Base-by-base conservation (phyloP, 495 filamentous ascomycete species). In the Filosporella fistucella region DNA sequence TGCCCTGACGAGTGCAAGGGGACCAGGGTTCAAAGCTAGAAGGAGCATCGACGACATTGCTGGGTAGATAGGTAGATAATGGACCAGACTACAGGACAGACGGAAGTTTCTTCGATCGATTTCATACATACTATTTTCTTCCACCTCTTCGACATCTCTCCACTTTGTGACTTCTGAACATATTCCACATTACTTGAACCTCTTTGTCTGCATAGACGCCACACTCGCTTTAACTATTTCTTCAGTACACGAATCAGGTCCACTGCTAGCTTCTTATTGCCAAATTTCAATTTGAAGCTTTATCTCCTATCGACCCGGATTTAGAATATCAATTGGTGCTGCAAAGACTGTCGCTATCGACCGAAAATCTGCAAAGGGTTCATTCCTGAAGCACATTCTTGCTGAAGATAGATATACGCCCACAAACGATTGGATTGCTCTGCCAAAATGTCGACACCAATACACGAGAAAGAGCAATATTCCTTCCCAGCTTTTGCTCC, bases 391-490 rank as follows among this genome's bases (percentile, higher is more conserved):
- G 18, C 35, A 20, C 23, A 9, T 8, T 3, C 32, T 5, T 4
- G 5, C 3, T 21, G 16, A 38, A 9, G 8, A 38, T 38, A n/a
- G n/a, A n/a, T n/a, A n/a, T n/a, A n/a, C n/a, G n/a, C n/a, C n/a
- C n/a, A n/a, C n/a, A n/a, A n/a, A n/a, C n/a, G n/a, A n/a, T n/a
- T 35, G 4, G 4, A 5, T 18, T 43, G 5, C 24, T 14, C 16
- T 23, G 11, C 14, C 38, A 16, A 42, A 42, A 60, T 60, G 57
- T 44, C 57, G 4, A 51, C 57, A 3, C 57, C 57, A 17, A 28
- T 45, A 16, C 5, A 46, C 18, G 57, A 60, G 22, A 56, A 56
- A 23, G 58, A 58, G 13, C 58, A 61, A 51, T 51, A 46, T 41
- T 55, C 55, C 17, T 58, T 53, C 34, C 58, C 58, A 13, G 55